phyloP scores from a whole-genome alignment of 257 asterid species.

The Coffea canephora region DNA sequence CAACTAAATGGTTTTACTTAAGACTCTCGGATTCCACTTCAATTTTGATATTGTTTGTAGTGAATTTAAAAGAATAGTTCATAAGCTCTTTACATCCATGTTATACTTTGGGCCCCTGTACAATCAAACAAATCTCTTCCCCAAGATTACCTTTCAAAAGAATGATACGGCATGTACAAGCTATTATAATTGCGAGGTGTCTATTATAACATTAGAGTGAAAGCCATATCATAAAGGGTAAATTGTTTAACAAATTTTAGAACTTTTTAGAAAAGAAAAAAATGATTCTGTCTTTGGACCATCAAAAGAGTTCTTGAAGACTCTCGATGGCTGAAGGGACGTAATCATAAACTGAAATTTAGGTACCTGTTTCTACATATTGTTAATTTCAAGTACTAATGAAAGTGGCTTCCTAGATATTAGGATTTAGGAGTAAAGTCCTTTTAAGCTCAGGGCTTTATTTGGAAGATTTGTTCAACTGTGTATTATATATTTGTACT shows the following conservation, averaged over 20 bases:
- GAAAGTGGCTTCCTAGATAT: neutral
- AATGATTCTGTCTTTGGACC: neutral
- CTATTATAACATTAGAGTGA: neutral
- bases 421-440: neutral
- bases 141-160: neutral
- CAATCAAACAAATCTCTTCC: neutral
- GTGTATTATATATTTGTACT: neutral
- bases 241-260: neutral
- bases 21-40: no score
- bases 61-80: neutral
- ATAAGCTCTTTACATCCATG: neutral
- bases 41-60: neutral
- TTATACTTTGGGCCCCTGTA: neutral
- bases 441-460: neutral
- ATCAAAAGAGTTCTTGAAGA: no score
- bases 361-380: neutral
- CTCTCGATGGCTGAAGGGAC: neutral
- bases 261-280: neutral
- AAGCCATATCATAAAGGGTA: neutral
- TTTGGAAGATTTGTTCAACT: neutral
- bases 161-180: neutral
- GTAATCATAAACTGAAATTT: neutral
- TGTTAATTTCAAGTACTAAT: neutral
- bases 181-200: neutral
- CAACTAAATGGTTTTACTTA: neutral